phyloP scores from a whole-genome alignment of 345 rosid species.

The Rhodamnia argentea region DNA sequence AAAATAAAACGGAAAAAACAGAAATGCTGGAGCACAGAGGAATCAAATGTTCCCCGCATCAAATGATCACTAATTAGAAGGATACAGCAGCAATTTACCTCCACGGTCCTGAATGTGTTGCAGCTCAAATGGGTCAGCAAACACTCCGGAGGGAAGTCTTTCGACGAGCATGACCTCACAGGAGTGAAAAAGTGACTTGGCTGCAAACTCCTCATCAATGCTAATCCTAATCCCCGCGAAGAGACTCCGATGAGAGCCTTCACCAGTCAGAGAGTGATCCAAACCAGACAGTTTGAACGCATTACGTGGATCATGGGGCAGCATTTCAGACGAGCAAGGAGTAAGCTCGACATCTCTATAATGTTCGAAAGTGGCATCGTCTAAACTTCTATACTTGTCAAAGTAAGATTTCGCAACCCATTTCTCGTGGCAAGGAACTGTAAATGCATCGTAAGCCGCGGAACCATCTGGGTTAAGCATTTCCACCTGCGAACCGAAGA shows the following conservation, averaged over 20 bases:
- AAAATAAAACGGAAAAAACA: neutral
- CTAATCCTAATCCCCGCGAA: slow-evolving; percentile 39
- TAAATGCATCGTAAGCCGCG: neutral
- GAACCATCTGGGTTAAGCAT: neutral
- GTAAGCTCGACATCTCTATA: slow-evolving; percentile 21
- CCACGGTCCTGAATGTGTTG: slow-evolving; percentile 47
- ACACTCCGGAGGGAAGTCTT: slow-evolving; percentile 75
- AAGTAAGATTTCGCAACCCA: slow-evolving; percentile 54
- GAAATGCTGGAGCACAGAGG: neutral
- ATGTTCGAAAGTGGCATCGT: slow-evolving; percentile 34
- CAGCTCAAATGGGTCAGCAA: slow-evolving; percentile 89
- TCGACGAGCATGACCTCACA: slow-evolving; percentile 47
- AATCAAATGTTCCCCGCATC: neutral
- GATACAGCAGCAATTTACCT: slow-evolving; percentile 18
- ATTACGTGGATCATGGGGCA: slow-evolving; percentile 6
- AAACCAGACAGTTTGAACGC: slow-evolving; percentile 17
- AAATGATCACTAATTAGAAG: neutral
- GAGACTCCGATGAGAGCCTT: slow-evolving; percentile 84
- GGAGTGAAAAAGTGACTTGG: slow-evolving; percentile 6
- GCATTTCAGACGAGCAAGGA: slow-evolving; percentile 14
- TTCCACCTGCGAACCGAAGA: slow-evolving; percentile 16
- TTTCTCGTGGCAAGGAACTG: slow-evolving; percentile 10
- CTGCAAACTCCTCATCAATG: slow-evolving; percentile 5
- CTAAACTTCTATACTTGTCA: slow-evolving; percentile 23
- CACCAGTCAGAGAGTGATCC: slow-evolving; percentile 46